phyloP scores from a whole-genome alignment of 768 basidiomycete species.

The Strobilomyces dryophilus region DNA sequence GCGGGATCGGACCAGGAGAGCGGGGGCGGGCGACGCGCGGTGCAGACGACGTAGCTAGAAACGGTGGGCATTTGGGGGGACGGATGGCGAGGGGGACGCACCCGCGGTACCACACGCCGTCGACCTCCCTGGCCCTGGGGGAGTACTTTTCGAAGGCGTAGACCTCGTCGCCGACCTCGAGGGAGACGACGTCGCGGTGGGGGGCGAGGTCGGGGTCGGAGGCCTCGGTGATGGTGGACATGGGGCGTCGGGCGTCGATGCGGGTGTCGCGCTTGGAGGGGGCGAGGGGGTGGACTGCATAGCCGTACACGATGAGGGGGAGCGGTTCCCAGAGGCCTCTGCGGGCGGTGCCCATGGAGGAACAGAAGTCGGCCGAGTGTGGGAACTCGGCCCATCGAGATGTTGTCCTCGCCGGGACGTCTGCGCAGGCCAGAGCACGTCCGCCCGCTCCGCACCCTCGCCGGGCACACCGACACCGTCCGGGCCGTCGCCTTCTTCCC shows the following conservation, averaged over 20 bases:
- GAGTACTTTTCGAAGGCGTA: conserved; percentile 95
- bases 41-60: conserved; percentile 79
- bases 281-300: conserved; percentile 80
- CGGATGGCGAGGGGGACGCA: too few relatives aligned
- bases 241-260: conserved; percentile 41
- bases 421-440: conserved; percentile 22
- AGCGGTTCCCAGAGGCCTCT: conserved; percentile 60
- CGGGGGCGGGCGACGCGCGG: conserved; percentile 63
- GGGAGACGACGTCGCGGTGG: conserved; percentile 72
- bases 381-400: neutral
- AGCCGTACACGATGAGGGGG: conserved; percentile 81
- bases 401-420: conserved; percentile 23
- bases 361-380: neutral
- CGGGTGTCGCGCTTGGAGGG: conserved; percentile 73
- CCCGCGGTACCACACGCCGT: conserved; percentile 74
- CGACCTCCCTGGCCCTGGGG: conserved; percentile 65
- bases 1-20: conserved; percentile 66
- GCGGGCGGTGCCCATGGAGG: conserved; percentile 25
- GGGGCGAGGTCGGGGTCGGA: conserved; percentile 59
- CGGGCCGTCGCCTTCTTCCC: conserved; percentile 28
- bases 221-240: conserved; percentile 42
- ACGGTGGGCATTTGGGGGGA: neutral
- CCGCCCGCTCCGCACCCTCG: conserved; percentile 25
- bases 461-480: conserved; percentile 30
- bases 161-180: conserved; percentile 95